Conservation (phyloP, 2,329 filamentous ascomycete species). For the Diaporthe vaccinii region DNA sequence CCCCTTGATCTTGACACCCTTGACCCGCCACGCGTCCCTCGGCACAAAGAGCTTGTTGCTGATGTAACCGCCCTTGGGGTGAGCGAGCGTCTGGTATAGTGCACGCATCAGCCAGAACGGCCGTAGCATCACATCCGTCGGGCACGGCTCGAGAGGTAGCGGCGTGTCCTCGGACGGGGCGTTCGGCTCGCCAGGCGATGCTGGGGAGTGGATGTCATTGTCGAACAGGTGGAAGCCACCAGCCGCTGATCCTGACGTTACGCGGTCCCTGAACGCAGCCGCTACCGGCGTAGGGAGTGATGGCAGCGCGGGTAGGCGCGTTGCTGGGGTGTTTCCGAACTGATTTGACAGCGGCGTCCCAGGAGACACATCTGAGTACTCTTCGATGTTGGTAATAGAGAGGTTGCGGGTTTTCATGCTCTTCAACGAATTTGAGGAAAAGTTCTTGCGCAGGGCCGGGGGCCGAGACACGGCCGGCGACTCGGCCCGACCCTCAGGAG, state of each 20-base stretch:
- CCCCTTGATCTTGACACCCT: slow-evolving; percentile 91
- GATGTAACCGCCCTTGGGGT: slow-evolving; percentile 91
- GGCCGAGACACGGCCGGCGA: slow-evolving; percentile 67
- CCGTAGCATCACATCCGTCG: slow-evolving; percentile 87
- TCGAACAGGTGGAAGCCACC: slow-evolving; percentile 88
- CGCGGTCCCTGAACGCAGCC: slow-evolving; percentile 71
- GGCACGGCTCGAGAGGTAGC: slow-evolving; percentile 89
- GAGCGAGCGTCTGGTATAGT: slow-evolving; percentile 90
- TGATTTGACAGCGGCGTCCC: slow-evolving; percentile 80
- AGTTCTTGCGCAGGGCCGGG: slow-evolving; percentile 71
- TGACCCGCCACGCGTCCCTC: slow-evolving; percentile 92
- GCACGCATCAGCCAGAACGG: slow-evolving; percentile 99
- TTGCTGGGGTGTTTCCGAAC: slow-evolving; percentile 65
- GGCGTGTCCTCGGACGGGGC: slow-evolving; percentile 71
- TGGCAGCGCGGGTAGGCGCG: slow-evolving; percentile 69
- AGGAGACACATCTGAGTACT: slow-evolving; percentile 76
- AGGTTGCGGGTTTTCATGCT: slow-evolving; percentile 82
- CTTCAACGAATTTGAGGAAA: slow-evolving; percentile 77
- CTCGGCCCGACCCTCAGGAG: slow-evolving; percentile 57
- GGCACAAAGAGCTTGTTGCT: slow-evolving; percentile 94
- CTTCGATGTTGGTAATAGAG: slow-evolving; percentile 73
- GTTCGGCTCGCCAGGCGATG: slow-evolving; percentile 75
- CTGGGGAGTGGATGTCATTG: slow-evolving; percentile 80
- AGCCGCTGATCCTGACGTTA: slow-evolving; percentile 68
- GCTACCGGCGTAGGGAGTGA: slow-evolving; percentile 77